These are phyloP conservation scores for Omphalotus olearius DNA, from an alignment of 1,284 basidiomycete genomes.

Conservation along the genomic window DNA sequence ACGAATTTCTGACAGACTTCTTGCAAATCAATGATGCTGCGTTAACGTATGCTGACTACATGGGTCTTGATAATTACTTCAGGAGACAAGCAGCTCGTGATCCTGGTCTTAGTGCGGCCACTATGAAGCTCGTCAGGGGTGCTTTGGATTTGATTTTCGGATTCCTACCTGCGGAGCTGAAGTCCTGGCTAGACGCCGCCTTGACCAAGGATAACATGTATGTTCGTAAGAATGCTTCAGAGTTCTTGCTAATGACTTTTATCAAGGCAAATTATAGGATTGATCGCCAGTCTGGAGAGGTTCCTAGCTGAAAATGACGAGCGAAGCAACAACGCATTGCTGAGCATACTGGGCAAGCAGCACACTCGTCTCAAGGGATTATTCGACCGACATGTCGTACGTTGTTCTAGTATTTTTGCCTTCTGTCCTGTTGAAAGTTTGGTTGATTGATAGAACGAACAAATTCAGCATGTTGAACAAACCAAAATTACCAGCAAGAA, in stretches of 20 bases:
- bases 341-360: constrained; percentile 77
- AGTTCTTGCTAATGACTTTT: constrained; percentile 2
- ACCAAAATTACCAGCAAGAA: constrained; percentile 92
- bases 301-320: constrained; percentile 78
- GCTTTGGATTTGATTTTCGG: constrained; percentile 96
- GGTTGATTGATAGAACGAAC: constrained; percentile 58
- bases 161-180: constrained; percentile 82
- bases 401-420: constrained; percentile 23
- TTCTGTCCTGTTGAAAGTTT: constrained; percentile 7
- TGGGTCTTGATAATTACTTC: constrained; percentile 93
- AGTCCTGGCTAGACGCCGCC: constrained; percentile 80
- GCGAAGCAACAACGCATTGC: constrained; percentile 71
- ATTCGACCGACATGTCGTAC: constrained; percentile 78
- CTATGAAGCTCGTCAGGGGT: constrained; percentile 77
- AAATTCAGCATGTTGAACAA: constrained; percentile 86
- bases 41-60: constrained; percentile 94
- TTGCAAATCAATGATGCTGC: constrained; percentile 87
- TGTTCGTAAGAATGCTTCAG: constrained; percentile 23
- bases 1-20: constrained; percentile 88
- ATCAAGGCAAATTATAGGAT: constrained; percentile 79
- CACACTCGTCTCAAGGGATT: constrained; percentile 68
- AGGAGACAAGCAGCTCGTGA: constrained; percentile 82
- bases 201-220: constrained; percentile 77
- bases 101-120: constrained; percentile 61
- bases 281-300: constrained; percentile 79